These are phyloP conservation scores for Phragmites australis DNA, from an alignment of 176 grass and related monocot species.

Conservation along the genomic window DNA sequence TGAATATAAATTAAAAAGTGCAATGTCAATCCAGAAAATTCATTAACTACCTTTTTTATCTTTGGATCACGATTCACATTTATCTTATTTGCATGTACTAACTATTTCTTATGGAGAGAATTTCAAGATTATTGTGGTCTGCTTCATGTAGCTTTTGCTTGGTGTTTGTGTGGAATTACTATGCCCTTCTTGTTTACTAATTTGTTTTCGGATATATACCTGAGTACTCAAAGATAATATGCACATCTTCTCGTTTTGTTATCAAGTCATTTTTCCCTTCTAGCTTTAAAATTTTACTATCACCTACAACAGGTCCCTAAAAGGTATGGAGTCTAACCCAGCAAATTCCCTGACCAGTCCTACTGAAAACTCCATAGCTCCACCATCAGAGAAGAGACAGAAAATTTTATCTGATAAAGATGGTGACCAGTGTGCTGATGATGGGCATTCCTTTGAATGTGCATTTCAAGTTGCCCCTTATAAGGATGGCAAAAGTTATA, in stretches of 20 bases:
- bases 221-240: not conserved
- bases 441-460: not conserved
- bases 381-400: not conserved
- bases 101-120: not conserved
- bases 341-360: not conserved
- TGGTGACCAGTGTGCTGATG: constrained; percentile 8
- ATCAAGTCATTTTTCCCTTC: not conserved
- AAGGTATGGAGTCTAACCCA: not conserved
- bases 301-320: constrained; percentile 28
- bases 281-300: not conserved
- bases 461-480: not conserved
- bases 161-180: not conserved
- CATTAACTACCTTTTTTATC: not conserved
- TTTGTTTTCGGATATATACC: no score
- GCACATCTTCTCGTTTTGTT: not conserved
- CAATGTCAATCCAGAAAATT: not conserved
- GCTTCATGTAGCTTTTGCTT: not conserved
- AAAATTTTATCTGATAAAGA: constrained; percentile 15
- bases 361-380: constrained; percentile 6
- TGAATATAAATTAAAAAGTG: not conserved
- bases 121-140: not conserved
- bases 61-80: not conserved
- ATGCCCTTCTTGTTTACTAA: not conserved
- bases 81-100: not conserved
- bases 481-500: not conserved